These are phyloP conservation scores for Paramecium pentaurelia DNA, from an alignment of 73 alveolate species.

Conservation along the genomic window DNA sequence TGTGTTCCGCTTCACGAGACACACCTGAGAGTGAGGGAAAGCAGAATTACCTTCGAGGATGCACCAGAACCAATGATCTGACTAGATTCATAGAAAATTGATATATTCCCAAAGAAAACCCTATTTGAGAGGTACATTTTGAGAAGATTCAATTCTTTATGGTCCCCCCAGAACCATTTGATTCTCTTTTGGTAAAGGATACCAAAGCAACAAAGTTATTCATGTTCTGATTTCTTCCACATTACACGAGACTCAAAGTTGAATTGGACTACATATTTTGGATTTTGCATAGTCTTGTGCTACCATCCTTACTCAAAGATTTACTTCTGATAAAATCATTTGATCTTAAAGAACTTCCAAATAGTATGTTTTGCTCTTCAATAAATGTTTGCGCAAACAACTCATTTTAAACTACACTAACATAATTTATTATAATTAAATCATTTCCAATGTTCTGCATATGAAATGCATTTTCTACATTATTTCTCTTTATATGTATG, in stretches of 20 bases:
- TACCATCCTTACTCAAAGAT: not conserved
- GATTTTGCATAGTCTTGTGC: slow-evolving; percentile 2
- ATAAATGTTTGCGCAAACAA: slow-evolving; percentile 9
- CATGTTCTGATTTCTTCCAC: slow-evolving; percentile 43
- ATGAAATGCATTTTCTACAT: not conserved
- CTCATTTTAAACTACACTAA: not conserved
- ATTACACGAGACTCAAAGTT: not conserved
- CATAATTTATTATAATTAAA: not conserved
- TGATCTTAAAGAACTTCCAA: not conserved
- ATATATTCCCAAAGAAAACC: slow-evolving; percentile 30
- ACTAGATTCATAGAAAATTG: slow-evolving; percentile 10
- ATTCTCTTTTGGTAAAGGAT: not conserved
- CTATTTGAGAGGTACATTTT: not conserved
- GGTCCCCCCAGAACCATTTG: not conserved
- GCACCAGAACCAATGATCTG: slow-evolving; percentile 37
- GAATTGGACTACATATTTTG: slow-evolving; percentile 36
- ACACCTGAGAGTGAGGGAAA: not conserved
- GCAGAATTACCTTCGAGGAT: slow-evolving; percentile 13
- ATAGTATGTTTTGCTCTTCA: slow-evolving; percentile 19
- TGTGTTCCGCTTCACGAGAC: not conserved
- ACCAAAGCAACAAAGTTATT: not conserved
- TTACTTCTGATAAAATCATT: slow-evolving; percentile 32
- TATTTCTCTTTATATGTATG: not conserved
- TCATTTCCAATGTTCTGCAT: not conserved
- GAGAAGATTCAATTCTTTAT: not conserved